phyloP scores from a whole-genome alignment of 352 stramenopile species.

The Phytophthora boehmeriae region DNA sequence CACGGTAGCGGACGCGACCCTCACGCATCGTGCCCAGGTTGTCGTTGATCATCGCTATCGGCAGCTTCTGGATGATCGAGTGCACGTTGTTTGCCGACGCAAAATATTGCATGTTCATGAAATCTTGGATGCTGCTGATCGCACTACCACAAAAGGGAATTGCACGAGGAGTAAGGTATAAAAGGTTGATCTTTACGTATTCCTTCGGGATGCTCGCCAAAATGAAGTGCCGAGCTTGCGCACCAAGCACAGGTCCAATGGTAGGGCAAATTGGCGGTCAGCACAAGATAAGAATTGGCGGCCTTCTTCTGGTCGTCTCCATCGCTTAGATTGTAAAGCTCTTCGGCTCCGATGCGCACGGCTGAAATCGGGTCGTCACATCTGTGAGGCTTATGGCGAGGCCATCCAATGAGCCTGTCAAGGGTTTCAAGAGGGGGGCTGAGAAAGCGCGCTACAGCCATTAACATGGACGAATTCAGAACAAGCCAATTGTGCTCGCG shows the following conservation, averaged over 20 bases:
- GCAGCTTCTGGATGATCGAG: slow-evolving; percentile 43
- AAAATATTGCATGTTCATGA: slow-evolving; percentile 82
- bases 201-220: neutral
- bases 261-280: neutral
- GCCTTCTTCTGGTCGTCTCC: neutral
- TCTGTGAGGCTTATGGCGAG: too few relatives aligned
- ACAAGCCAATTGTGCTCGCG: too few relatives aligned
- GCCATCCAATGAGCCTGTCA: too few relatives aligned
- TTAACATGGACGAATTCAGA: too few relatives aligned
- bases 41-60: too few relatives aligned
- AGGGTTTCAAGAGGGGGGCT: too few relatives aligned
- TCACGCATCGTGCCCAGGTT: too few relatives aligned
- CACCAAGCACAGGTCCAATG: neutral
- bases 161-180: neutral
- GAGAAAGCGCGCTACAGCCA: too few relatives aligned
- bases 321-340: neutral
- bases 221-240: neutral
- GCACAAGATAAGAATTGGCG: neutral
- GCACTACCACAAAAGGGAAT: neutral
- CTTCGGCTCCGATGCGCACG: neutral
- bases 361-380: too few relatives aligned
- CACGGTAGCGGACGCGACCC: too few relatives aligned
- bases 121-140: slow-evolving; percentile 50
- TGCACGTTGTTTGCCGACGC: slow-evolving; percentile 61
- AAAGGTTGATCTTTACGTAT: neutral